phyloP scores from a whole-genome alignment of 805 yeast genomes.

The Ogataea polymorpha region DNA sequence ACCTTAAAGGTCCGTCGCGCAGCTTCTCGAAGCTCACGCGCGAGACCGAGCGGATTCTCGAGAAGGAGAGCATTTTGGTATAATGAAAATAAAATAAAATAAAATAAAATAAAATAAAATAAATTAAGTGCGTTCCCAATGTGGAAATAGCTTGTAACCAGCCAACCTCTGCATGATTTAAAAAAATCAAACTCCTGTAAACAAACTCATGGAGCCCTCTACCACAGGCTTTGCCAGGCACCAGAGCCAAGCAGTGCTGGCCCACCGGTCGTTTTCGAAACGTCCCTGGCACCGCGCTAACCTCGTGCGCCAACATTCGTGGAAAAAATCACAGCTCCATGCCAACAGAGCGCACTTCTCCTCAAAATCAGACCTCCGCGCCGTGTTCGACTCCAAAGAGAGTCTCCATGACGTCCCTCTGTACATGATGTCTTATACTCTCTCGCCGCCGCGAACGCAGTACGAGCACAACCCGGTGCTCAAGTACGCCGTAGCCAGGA shows the following conservation, averaged over 20 bases:
- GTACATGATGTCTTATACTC: slow-evolving; percentile 19
- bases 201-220: slow-evolving; percentile 1
- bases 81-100: not conserved
- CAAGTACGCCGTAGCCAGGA: slow-evolving; percentile 18
- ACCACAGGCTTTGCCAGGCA: slow-evolving; percentile 5
- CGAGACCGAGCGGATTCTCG: slow-evolving; percentile 64
- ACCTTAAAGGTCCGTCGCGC: slow-evolving; percentile 62
- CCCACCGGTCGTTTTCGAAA: not conserved
- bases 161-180: slow-evolving; percentile 8
- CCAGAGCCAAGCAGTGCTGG: not conserved
- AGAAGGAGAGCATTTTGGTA: slow-evolving; percentile 58
- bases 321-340: not conserved
- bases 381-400: slow-evolving; percentile 16
- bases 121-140: slow-evolving; percentile 10
- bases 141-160: slow-evolving; percentile 13
- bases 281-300: slow-evolving; percentile 1
- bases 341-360: slow-evolving; percentile 1
- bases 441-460: slow-evolving; percentile 13
- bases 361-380: slow-evolving; percentile 8
- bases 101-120: not conserved
- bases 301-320: slow-evolving; percentile 3
- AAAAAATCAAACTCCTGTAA: not conserved
- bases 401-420: slow-evolving; percentile 15
- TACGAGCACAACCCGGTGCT: slow-evolving; percentile 23
- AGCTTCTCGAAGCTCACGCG: slow-evolving; percentile 56